Base-by-base conservation (phyloP, 2,329 filamentous ascomycete genomes). In the Cladosporium sphaerospermum region DNA sequence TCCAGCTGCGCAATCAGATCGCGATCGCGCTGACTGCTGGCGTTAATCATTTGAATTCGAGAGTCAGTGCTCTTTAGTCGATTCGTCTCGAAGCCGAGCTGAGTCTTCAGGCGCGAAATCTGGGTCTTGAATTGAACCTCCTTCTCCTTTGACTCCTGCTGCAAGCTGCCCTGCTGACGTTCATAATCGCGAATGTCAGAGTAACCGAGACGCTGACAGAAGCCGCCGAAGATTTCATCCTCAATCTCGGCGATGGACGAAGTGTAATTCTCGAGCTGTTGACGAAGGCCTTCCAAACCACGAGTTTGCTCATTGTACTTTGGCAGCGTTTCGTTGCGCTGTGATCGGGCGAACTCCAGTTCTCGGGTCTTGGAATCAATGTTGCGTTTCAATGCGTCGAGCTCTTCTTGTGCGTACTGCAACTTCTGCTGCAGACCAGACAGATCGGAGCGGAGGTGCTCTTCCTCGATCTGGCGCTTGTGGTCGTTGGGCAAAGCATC, bases 121-220 rank as follows among this genome's bases (percentile, higher is more conserved):
- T 99, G 93, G 3, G 86, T 84, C 53, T 86, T 87, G 62, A 96
- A 97, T 60, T 91, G 85, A 50, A 88, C 84, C 57, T 89, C 89
- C 75, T 91, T 91, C 70, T 93, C 85, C 0, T 85, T 85, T 42
- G 88, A 88, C 67, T 97, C 89, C 68, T 96, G 89, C 69, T 97
- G 91, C 45, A 95, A 75, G 40, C 87, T 90, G 45, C 93, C 92
- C 71, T 97, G 93, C 61, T 95, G 91, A 23, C 86, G 86, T 67
- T 97, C 90, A 64, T 97, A 99, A 54, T 89, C 88, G 54, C 92
- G 88, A 59, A 99, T 95, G 63, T 95, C 86, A 54, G 82, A 78
- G 68, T 96, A 97, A 0, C 91, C 89, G 16, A 96, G 82, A 52
- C 88, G 83, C 62, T 83, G 81, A 73, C 93, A 99, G 73, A 99